phyloP scores from a whole-genome alignment of 208 protist genomes.

The Leishmania tarentolae region DNA sequence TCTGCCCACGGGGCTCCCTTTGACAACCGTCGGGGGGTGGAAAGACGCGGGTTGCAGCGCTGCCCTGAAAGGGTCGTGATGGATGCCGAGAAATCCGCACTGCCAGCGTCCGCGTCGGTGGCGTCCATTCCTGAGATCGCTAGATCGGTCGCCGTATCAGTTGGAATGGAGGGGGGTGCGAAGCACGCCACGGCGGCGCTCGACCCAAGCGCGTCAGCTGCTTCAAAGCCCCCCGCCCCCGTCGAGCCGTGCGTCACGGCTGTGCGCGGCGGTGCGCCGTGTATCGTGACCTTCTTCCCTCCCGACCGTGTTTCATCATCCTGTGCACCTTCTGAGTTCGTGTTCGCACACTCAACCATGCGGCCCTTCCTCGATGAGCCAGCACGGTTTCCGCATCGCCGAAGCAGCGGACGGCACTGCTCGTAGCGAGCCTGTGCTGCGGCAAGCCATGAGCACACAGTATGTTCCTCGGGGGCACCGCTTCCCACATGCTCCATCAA shows the following conservation, averaged over 20 bases:
- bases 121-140: neutral
- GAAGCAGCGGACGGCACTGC: neutral
- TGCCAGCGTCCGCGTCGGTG: neutral
- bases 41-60: neutral
- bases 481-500: neutral
- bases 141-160: neutral
- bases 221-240: neutral
- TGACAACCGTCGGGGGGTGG: neutral
- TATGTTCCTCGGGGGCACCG: neutral
- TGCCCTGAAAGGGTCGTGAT: neutral
- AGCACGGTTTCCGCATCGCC: neutral
- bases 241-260: neutral
- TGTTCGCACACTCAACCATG: too few species aligned
- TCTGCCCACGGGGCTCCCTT: neutral
- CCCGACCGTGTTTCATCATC: neutral
- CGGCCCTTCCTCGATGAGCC: too few species aligned
- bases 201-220: neutral
- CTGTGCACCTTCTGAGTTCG: neutral
- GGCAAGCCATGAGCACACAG: slow-evolving; percentile 9
- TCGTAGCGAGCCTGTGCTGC: slow-evolving; percentile 28
- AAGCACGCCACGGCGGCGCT: neutral
- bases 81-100: neutral
- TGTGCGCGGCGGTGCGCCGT: neutral
- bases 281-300: neutral
- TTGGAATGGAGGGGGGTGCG: neutral